Conservation (phyloP, 2,329 filamentous ascomycete genomes). For the Arthrobotrys musiformis region DNA sequence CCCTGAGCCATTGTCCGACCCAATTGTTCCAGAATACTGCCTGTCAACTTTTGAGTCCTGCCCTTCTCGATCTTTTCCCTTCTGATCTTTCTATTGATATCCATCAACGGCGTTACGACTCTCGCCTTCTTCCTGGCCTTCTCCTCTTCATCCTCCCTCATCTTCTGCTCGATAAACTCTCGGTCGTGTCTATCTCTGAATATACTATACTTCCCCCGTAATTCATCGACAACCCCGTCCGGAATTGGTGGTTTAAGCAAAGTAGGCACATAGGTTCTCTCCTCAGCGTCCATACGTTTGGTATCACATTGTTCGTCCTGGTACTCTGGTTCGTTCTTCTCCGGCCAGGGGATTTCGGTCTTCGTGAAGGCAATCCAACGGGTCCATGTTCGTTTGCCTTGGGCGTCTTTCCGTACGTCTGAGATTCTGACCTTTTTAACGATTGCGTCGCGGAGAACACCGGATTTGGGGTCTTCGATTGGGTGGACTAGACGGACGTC, state of each 20-base stretch:
- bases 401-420: conserved; percentile 66
- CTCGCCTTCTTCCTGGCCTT: conserved; percentile 61
- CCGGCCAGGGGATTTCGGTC: conserved; percentile 78
- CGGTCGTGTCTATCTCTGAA: conserved; percentile 83
- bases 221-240: conserved; percentile 79
- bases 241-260: conserved; percentile 83
- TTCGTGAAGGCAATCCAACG: conserved; percentile 76
- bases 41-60: conserved; percentile 68
- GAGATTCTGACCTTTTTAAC: conserved; percentile 75
- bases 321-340: conserved; percentile 66
- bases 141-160: conserved; percentile 68
- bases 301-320: conserved; percentile 76
- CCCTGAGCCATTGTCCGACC: conserved; percentile 72
- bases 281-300: conserved; percentile 77
- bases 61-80: conserved; percentile 67
- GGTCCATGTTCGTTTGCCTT: conserved; percentile 67
- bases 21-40: conserved; percentile 72
- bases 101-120: conserved; percentile 68
- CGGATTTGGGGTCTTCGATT: conserved; percentile 74
- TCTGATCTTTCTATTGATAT: conserved; percentile 70
- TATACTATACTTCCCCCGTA: conserved; percentile 82
- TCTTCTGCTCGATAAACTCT: conserved; percentile 75
- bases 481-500: conserved; percentile 84
- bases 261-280: conserved; percentile 79
- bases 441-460: conserved; percentile 76